Base-by-base conservation (phyloP, 1,139 yeast genomes). In the Suhomyces maxii region DNA sequence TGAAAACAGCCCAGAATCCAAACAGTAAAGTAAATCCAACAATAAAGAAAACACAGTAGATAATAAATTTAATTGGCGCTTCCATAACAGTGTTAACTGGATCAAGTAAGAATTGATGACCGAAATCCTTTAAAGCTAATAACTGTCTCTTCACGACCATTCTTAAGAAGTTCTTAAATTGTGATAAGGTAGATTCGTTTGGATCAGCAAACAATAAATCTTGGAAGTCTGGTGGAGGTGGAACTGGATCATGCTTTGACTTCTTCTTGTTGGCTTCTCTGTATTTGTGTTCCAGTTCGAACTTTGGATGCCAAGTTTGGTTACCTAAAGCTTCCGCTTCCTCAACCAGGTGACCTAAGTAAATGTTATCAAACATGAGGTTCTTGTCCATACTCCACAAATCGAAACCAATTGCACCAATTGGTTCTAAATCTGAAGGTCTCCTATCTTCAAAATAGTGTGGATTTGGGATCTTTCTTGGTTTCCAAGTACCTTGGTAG, bases 321-420 rank as follows among this genome's bases (percentile, higher is more conserved):
- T 90, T 90, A 25, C 97, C 97, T 55, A 90, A 75, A 11, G 60
- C 52, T 68, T 90, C 97, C 8, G 97, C 97, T 60, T 90, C 97
- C 26, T 68, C 73, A 13, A 89, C 68, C 3, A 89, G 83, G 60
- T 88, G 93, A 11, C 97, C 97, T 52, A 91, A 63, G 63, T 89
- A 90, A 47, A 90, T 82, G 67, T 90, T 89, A 65, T 89, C 89
- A 61, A 91, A 89, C 60, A 88, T 57, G 42, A 89, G 79, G 44
- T 85, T 80, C 39, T 76, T 74, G 54, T 88, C 86, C 84, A 90
- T 85, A 46, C 95, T 82, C 96, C 97, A 90, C 54, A 90, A 73
- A 64, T 91, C 98, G 61, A 91, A 87, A 5, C 96, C 96, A 45
- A 91, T 59, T 8, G 87, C 96, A 26, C 90, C 93, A 56, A 90